phyloP scores from a whole-genome alignment of 768 basidiomycete genomes.

The Agrocybe pediades region DNA sequence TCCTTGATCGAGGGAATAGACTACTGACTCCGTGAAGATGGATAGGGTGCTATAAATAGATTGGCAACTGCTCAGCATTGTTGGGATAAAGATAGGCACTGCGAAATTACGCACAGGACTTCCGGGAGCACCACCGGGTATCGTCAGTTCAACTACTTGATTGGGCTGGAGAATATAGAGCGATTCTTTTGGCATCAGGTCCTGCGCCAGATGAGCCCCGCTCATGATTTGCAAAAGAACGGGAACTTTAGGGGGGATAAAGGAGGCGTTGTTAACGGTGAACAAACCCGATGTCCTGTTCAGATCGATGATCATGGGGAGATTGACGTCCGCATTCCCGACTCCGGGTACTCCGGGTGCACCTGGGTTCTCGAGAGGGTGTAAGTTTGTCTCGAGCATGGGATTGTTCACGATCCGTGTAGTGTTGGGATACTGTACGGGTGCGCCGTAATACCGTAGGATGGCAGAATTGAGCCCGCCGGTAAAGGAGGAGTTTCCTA shows the following conservation, averaged over 20 bases:
- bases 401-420: constrained; percentile 23
- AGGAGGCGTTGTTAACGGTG: constrained; percentile 21
- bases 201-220: constrained; percentile 34
- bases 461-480: constrained; percentile 46
- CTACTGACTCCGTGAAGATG: constrained; percentile 41
- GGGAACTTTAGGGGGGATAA: constrained; percentile 37
- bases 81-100: neutral
- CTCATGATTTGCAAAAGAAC: constrained; percentile 48
- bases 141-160: constrained; percentile 46
- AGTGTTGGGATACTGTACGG: constrained; percentile 37
- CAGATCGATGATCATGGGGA: constrained; percentile 29
- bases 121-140: constrained; percentile 38
- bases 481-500: constrained; percentile 12
- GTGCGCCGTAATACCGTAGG: constrained; percentile 47
- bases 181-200: constrained; percentile 37
- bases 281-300: constrained; percentile 16
- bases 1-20: neutral
- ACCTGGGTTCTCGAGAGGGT: constrained; percentile 24
- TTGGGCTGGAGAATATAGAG: constrained; percentile 42
- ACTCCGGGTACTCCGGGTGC: constrained; percentile 31
- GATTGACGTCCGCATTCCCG: constrained; percentile 39
- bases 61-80: no score
- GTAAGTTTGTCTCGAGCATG: constrained; percentile 38
- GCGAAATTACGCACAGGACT: constrained; percentile 29
- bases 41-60: constrained; percentile 36